These are phyloP conservation scores for Fraxinus velutina DNA, from an alignment of 305 asterid species.

Conservation along the genomic window DNA sequence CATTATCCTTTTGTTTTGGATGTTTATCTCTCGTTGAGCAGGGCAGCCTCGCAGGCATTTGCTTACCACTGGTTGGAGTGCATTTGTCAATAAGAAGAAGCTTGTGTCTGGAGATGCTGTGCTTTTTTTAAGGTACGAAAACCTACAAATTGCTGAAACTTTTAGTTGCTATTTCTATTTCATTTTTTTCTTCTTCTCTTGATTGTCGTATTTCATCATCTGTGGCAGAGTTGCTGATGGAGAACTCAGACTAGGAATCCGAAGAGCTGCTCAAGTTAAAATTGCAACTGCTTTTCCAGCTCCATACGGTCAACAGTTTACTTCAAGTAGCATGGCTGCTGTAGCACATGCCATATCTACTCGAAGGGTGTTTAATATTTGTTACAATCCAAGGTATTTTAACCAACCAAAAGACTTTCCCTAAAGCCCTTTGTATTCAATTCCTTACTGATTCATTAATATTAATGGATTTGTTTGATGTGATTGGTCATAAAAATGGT, in stretches of 20 bases:
- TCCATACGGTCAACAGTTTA: slow-evolving; percentile 40
- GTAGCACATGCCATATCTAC: slow-evolving; percentile 61
- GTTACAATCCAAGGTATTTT: slow-evolving; percentile 87
- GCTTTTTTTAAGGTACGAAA: slow-evolving; percentile 75
- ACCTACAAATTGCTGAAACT: not conserved
- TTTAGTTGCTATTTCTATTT: not conserved
- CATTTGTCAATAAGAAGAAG: slow-evolving; percentile 93
- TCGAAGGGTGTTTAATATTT: slow-evolving; percentile 51
- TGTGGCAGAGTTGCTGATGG: slow-evolving; percentile 88
- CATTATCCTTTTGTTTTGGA: not conserved
- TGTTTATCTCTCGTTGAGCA: slow-evolving; percentile 30
- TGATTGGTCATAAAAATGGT: not conserved
- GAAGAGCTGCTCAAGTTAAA: slow-evolving; percentile 78
- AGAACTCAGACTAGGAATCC: slow-evolving; percentile 91
- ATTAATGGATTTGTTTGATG: not conserved
- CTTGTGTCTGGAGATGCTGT: slow-evolving; percentile 95
- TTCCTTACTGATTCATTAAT: not conserved
- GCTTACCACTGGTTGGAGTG: slow-evolving; percentile 99
- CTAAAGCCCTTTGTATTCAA: not conserved
- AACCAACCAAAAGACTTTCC: not conserved
- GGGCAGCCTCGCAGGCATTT: slow-evolving; percentile 99
- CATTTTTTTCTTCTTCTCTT: not conserved
- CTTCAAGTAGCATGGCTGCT: slow-evolving; percentile 51
- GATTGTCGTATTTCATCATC: slow-evolving; percentile 9
- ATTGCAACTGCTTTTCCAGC: slow-evolving; percentile 42